A percentile compares a stretch with the other conserved stretches of the same genome.
Conservation (phyloP, 2,329 filamentous ascomycete species). For the Fusarium scirpi region DNA sequence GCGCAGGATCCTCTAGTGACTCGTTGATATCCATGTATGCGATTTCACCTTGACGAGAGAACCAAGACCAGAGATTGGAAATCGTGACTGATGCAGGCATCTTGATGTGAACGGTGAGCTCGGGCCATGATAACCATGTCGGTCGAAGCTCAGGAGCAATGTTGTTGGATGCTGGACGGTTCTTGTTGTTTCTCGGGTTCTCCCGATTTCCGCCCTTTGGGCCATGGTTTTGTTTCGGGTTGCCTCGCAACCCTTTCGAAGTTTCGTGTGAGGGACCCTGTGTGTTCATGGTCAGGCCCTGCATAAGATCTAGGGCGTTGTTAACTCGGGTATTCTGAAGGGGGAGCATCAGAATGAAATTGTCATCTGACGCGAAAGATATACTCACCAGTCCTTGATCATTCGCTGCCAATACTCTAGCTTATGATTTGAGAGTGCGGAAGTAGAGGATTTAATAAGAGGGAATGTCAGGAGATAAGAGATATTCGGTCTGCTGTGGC, state of each 20-base stretch:
- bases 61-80: constrained; percentile 62
- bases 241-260: background rate
- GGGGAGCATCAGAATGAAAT: too few relatives aligned
- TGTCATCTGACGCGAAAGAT: background rate
- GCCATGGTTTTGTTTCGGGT: background rate
- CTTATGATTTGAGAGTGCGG: background rate
- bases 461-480: background rate
- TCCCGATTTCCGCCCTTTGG: constrained; percentile 3
- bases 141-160: constrained; percentile 4
- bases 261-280: background rate
- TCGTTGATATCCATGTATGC: constrained; percentile 66
- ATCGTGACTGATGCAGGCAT: constrained; percentile 55
- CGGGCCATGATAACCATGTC: constrained; percentile 53
- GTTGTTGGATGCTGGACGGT: background rate
- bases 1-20: constrained; percentile 23
- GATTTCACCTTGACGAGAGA: constrained; percentile 66
- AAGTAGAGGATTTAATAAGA: background rate
- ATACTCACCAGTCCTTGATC: background rate
- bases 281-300: constrained; percentile 12
- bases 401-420: background rate
- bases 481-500: background rate
- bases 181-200: background rate
- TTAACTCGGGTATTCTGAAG: background rate
- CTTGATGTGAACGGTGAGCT: constrained; percentile 50
- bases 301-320: background rate